Base-by-base conservation (phyloP, 441 rosid genomes). In the Adansonia grandidieri region DNA sequence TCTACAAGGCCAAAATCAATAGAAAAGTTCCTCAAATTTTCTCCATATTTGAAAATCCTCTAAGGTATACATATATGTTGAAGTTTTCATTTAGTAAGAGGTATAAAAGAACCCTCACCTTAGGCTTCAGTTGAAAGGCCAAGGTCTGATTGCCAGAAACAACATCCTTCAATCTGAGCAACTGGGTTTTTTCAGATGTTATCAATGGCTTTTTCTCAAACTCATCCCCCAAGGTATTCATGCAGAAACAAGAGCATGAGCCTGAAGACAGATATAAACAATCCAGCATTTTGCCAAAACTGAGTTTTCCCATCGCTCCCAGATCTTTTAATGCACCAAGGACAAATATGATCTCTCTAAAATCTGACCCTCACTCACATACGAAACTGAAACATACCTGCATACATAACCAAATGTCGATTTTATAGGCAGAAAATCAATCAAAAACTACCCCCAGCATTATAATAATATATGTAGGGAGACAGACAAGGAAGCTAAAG, bases 61-160 rank as follows among this genome's bases (percentile, higher is more conserved):
- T 5, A 42, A 42, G 45, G 7, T 42, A 42, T 42, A 5, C 37
- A 32, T 32, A 32, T 2, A 32, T 32, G 37, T 32, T 32, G 37
- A 58, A 58, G 62, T 22, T 57, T 57, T 58, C 62, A 19, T 57
- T 57, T 17, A 7, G 0, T 17, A 57, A 13, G 62, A 20, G 64
- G 15, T 22, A 20, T n/a, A 28, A 56, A 54, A 28, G 44, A 54
- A 20, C 9, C 48, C 37, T 50, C 65, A 92, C 98, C 95, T 91
- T 91, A 40, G 98, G 98, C 87, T 91, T 95, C 63, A 95, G 80
- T 51, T 91, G 98, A 82, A 89, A 93, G 71, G 97, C 95, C 82
- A 95, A 77, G 56, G 95, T 93, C 84, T 90, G 93, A 24, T 89
- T 85, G 75, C 60, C 82, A 71, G 88, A 76, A 77, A 92, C 89